Evolutionary conservation across 176 grass and related monocot species (phyloP), one percentile per base, ranked within the genome.

Genomic region (Melocanna baccifera): DNA sequence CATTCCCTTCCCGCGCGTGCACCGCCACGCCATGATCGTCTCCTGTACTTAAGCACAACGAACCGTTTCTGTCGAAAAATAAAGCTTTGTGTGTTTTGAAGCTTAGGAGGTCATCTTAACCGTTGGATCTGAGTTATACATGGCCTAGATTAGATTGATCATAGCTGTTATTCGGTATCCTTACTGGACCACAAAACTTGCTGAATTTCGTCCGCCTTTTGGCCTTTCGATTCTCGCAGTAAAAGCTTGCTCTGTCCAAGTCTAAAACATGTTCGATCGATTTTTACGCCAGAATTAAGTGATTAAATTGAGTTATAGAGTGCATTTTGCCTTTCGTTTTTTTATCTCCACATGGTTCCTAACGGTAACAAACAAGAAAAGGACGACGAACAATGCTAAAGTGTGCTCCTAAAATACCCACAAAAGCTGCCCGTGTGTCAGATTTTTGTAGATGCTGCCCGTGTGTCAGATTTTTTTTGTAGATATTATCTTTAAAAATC

Each of bases 1-100:
- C 55, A 80, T 89, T 87, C 46, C 64, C 37, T 81, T 15, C 22
- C 67, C 42, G 30, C 50, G 23, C 82, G 64, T 89, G 88, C 79
- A 39, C 34, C 83, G 19, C 68, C 65, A 18, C 67, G 69, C 55
- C 85, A 90, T 88, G 74, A 90, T 86, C 92, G 75, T 73, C 58
- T 74, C 29, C 56, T 73, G 53, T 62, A 71, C 69, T 75, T n/a
- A n/a, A 75, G 86, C 87, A 79, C 77, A 85, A 42, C 15, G 32
- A 57, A n/a, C 53, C 20, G 8, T 22, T 53, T 53, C 51, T 8
- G 6, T 8, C 19, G 51, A 53, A 18, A 53, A 8, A 20, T 7
- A 43, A 43, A 43, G 42, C 42, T 46, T 12, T 46, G 12, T 46
- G 43, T 46, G 10, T 12, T 46, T 46, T 12, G 43, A 4, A 47